These are phyloP conservation scores for Candida silvicultrix DNA, from an alignment of 805 yeast species.

Conservation along the genomic window DNA sequence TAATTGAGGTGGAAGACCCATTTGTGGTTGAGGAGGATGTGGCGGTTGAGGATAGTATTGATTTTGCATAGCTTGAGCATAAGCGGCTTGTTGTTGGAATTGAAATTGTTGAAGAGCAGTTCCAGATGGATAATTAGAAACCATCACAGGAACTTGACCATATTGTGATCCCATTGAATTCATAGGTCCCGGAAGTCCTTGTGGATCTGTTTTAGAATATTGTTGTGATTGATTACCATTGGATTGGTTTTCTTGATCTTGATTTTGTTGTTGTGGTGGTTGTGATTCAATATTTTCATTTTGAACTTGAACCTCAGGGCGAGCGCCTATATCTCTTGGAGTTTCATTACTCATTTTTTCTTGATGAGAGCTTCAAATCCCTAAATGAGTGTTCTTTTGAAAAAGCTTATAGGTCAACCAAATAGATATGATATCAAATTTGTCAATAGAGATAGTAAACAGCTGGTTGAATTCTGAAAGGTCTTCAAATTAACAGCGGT, in stretches of 20 bases:
- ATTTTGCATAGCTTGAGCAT: constrained; percentile 7
- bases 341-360: neutral
- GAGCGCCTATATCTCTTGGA: neutral
- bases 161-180: neutral
- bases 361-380: neutral
- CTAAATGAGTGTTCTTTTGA: too few relatives aligned
- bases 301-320: neutral
- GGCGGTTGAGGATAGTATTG: constrained; percentile 7
- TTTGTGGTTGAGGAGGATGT: constrained; percentile 11
- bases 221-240: neutral
- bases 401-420: too few relatives aligned
- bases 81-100: constrained; percentile 13
- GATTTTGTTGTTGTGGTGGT: neutral
- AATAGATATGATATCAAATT: too few relatives aligned
- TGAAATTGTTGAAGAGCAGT: constrained; percentile 8
- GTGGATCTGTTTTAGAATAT: neutral
- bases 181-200: neutral
- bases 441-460: too few relatives aligned
- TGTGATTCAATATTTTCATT: neutral
- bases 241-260: neutral
- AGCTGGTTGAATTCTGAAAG: too few relatives aligned
- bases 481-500: too few relatives aligned
- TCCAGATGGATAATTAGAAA: constrained; percentile 1
- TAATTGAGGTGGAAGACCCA: constrained; percentile 5
- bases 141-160: constrained; percentile 2